A percentile compares a stretch with the other conserved stretches of the same genome.
These are phyloP conservation scores for Artemisia argyi DNA, from an alignment of 129 eudicot genomes.

Conservation along the genomic window DNA sequence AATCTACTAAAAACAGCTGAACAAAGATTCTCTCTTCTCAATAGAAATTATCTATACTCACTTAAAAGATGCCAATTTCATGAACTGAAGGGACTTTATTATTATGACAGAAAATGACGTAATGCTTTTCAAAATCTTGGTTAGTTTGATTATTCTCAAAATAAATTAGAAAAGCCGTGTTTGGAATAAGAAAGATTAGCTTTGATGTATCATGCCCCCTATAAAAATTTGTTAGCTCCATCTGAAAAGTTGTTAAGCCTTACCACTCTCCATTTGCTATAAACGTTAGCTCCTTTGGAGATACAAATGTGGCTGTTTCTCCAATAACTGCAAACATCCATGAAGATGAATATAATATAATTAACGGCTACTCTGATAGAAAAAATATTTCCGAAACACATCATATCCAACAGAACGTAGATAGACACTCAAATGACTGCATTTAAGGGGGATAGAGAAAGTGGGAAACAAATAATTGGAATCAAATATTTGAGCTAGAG, in stretches of 20 bases:
- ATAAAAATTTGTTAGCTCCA: neutral
- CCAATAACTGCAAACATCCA: slow-evolving; percentile 68
- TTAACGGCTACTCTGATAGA: slow-evolving; percentile 10
- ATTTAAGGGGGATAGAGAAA: neutral
- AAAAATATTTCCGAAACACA: neutral
- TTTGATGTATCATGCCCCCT: neutral
- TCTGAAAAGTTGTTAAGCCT: slow-evolving; percentile 22
- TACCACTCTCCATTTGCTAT: slow-evolving; percentile 97
- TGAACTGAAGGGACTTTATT: neutral
- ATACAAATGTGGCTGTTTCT: slow-evolving; percentile 83
- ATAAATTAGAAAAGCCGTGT: neutral
- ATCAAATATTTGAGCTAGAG: neutral
- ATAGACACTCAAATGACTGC: neutral
- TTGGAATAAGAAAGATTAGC: neutral
- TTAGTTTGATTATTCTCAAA: too few species aligned
- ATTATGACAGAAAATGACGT: neutral
- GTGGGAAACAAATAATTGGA: neutral
- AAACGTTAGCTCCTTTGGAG: slow-evolving; percentile 62
- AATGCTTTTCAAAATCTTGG: neutral
- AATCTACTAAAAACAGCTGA: too few species aligned
- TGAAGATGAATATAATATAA: slow-evolving; percentile 18
- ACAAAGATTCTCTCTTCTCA: neutral
- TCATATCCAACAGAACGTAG: neutral
- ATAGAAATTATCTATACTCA: neutral
- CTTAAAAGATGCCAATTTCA: neutral